Conservation (phyloP, 2,329 filamentous ascomycete genomes). For the Hypoxylon sp. region DNA sequence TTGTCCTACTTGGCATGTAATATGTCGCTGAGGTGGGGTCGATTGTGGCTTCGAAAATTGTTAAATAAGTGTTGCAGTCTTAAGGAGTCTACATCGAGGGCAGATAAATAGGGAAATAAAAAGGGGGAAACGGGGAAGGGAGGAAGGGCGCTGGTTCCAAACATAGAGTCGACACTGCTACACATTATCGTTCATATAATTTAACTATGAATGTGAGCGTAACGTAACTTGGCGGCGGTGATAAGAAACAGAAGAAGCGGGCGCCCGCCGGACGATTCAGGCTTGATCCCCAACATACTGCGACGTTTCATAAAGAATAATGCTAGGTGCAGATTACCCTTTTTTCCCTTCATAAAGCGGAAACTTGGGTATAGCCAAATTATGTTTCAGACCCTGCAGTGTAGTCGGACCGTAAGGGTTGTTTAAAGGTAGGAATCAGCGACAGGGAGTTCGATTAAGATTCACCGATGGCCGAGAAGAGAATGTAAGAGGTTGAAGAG, state of each 20-base stretch:
- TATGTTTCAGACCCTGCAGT: background rate
- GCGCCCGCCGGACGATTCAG: background rate
- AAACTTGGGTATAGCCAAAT: background rate
- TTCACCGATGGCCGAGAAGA: background rate
- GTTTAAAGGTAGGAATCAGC: background rate
- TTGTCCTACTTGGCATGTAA: background rate
- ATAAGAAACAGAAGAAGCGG: background rate
- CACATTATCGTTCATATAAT: background rate
- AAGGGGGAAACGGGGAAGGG: background rate
- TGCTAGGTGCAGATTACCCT: too few relatives aligned
- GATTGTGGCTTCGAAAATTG: background rate
- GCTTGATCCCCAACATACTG: background rate
- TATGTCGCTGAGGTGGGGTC: background rate
- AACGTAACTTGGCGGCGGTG: background rate
- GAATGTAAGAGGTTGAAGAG: background rate
- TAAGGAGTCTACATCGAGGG: background rate
- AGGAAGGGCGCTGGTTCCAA: background rate
- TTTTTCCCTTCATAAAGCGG: too few relatives aligned
- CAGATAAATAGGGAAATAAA: background rate
- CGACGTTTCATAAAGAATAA: slow-evolving; percentile 8
- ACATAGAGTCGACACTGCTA: background rate
- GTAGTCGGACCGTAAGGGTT: background rate
- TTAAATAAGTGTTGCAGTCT: background rate
- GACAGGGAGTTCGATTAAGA: background rate
- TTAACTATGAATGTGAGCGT: background rate